Evolutionary conservation across 257 asterid genomes (phyloP).

Genomic region (Perilla frutescens): DNA sequence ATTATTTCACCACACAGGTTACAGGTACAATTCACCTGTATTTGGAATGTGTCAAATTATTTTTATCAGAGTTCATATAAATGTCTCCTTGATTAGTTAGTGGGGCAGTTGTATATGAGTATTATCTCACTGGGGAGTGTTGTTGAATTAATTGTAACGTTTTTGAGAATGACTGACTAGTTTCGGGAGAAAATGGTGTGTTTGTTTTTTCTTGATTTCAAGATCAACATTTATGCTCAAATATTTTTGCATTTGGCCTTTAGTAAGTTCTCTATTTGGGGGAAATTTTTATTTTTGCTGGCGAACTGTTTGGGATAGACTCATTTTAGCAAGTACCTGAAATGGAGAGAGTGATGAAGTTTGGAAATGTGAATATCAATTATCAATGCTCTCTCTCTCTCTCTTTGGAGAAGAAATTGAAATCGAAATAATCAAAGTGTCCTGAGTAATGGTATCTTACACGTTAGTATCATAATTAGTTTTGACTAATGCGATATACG

Average conservation of each 20-base stretch:
- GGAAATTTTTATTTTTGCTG: not conserved
- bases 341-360: not conserved
- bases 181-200: conserved; percentile 15
- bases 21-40: conserved; percentile 26
- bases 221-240: not conserved
- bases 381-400: not conserved
- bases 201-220: not conserved
- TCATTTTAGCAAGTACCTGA: not conserved
- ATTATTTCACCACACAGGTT: conserved; percentile 18
- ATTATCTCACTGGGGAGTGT: conserved; percentile 5
- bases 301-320: not conserved
- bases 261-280: no score
- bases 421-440: not conserved
- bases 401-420: not conserved
- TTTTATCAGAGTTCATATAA: conserved; percentile 17
- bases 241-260: conserved; percentile 9
- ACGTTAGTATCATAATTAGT: no score
- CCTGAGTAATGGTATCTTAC: not conserved
- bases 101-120: conserved; percentile 27
- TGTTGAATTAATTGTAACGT: conserved; percentile 31
- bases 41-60: conserved; percentile 10
- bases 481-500: no score
- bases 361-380: not conserved
- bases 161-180: conserved; percentile 35
- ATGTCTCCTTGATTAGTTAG: conserved; percentile 37